A percentile compares a stretch with the other conserved stretches of the same genome.
These are phyloP conservation scores for Bipolaris victoriae DNA, from an alignment of 2,329 filamentous ascomycete genomes.

Conservation along the genomic window DNA sequence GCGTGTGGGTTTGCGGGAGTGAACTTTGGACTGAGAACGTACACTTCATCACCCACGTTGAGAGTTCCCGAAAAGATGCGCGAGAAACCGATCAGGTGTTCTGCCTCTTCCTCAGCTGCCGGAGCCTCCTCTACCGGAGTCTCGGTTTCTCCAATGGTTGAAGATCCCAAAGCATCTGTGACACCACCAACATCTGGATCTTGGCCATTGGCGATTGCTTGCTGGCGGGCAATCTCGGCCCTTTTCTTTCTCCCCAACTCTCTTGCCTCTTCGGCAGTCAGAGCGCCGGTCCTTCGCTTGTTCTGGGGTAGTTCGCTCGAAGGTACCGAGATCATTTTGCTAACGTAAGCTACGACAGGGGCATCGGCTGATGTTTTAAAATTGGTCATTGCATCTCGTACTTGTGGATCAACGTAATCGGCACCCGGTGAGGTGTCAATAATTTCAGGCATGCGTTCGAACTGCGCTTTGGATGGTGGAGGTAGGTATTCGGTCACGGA, in stretches of 20 bases:
- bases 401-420: conserved; percentile 68
- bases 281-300: conserved; percentile 68
- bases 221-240: conserved; percentile 82
- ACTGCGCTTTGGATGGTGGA: conserved; percentile 80
- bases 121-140: conserved; percentile 37
- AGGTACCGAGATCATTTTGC: conserved; percentile 96
- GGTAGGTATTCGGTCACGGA: conserved; percentile 93
- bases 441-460: conserved; percentile 77
- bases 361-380: conserved; percentile 74
- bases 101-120: conserved; percentile 72
- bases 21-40: conserved; percentile 92
- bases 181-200: conserved; percentile 60
- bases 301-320: conserved; percentile 91
- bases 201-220: conserved; percentile 59
- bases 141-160: conserved; percentile 58
- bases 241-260: conserved; percentile 88
- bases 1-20: conserved; percentile 77
- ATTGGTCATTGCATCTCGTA: conserved; percentile 81
- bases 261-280: conserved; percentile 88
- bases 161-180: conserved; percentile 65
- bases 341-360: conserved; percentile 91
- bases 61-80: conserved; percentile 90
- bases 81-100: conserved; percentile 93
- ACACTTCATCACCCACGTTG: conserved; percentile 86
- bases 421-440: conserved; percentile 80